Conservation (phyloP, 73 alveolate species). For the Tetrahymena elliotti region DNA sequence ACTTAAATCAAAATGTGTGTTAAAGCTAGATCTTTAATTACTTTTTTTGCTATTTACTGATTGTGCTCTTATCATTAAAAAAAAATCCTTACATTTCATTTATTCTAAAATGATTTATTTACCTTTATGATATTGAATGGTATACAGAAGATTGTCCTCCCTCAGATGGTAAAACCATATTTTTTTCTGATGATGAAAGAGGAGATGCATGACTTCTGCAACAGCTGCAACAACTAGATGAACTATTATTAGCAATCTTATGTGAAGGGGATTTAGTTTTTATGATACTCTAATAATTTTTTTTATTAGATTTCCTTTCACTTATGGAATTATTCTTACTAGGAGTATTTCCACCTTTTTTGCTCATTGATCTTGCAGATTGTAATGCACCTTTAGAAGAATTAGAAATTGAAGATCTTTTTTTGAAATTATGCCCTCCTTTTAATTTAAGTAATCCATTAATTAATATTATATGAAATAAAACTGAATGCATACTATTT, state of each 20-base stretch:
- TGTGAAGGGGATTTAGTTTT: background rate
- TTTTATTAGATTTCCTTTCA: background rate
- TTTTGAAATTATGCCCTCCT: background rate
- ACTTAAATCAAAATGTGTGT: background rate
- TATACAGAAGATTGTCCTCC: background rate
- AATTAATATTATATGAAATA: background rate
- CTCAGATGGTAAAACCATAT: background rate
- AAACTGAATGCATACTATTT: background rate
- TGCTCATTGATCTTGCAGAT: background rate
- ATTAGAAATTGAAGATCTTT: background rate
- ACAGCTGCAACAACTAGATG: background rate
- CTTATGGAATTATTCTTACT: background rate
- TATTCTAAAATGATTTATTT: background rate
- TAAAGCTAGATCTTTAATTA: background rate
- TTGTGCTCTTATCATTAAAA: background rate
- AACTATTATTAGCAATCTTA: background rate
- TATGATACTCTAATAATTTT: background rate
- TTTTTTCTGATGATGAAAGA: background rate
- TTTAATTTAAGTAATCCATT: background rate
- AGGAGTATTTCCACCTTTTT: background rate
- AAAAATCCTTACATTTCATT: background rate
- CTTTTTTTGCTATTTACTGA: background rate
- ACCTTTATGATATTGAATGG: background rate
- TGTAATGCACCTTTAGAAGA: background rate
- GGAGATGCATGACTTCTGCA: background rate